Percentiles rank a stretch among this genome's conserved stretches.
phyloP scores from a whole-genome alignment of 2,329 filamentous ascomycete species.

The Acrocalymma vagum region DNA sequence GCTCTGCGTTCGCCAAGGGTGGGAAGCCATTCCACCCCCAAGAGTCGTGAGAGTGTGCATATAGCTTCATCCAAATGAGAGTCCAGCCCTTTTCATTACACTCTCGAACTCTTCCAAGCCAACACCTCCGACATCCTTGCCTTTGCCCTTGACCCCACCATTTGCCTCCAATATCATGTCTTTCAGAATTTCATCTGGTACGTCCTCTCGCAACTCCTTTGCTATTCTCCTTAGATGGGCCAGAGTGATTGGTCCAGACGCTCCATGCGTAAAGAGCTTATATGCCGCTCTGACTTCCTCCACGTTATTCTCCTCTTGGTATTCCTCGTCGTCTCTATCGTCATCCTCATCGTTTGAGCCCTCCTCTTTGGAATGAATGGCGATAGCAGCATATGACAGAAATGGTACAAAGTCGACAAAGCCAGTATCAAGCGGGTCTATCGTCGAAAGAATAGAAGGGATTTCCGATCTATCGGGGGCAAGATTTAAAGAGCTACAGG shows the following conservation, averaged over 20 bases:
- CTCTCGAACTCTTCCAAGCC: constrained; percentile 82
- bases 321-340: constrained; percentile 52
- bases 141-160: constrained; percentile 67
- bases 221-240: constrained; percentile 81
- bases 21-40: no score
- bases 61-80: constrained; percentile 71
- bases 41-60: no score
- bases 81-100: constrained; percentile 84
- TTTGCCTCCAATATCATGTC: constrained; percentile 98
- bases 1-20: no score
- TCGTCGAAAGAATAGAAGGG: constrained; percentile 76
- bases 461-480: constrained; percentile 73
- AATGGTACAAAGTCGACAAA: constrained; percentile 83
- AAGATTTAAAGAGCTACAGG: constrained; percentile 82
- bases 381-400: constrained; percentile 86
- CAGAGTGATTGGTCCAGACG: constrained; percentile 75
- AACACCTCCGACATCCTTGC: constrained; percentile 72
- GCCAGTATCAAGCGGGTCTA: constrained; percentile 84
- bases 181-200: constrained; percentile 81
- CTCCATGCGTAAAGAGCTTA: constrained; percentile 73
- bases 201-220: constrained; percentile 81
- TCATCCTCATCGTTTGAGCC: constrained; percentile 51
- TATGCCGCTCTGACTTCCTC: constrained; percentile 85
- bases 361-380: constrained; percentile 66
- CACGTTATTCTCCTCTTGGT: constrained; percentile 47